Conservation (phyloP, 139 green algal species). For the Desmodesmus armatus region DNA sequence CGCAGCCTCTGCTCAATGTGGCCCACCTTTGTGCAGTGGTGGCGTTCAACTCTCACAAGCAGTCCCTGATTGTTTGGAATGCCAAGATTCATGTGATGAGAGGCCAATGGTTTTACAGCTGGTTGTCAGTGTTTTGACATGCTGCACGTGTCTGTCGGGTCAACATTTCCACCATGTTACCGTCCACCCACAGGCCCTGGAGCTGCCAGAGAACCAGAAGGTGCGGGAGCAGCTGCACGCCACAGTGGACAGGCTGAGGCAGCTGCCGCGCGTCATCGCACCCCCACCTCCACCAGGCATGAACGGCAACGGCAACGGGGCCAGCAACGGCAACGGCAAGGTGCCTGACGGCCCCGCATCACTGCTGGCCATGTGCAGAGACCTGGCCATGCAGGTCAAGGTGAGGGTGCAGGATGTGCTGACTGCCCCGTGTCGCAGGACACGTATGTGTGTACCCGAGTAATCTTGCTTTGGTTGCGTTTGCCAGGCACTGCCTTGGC, state of each 20-base stretch:
- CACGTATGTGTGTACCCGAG: too few relatives aligned
- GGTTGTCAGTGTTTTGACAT: too few relatives aligned
- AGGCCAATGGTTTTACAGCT: too few relatives aligned
- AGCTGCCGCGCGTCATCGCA: constrained; percentile 16
- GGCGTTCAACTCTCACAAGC: too few relatives aligned
- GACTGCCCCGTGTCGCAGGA: neutral
- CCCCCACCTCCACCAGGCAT: neutral
- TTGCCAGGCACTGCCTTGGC: too few relatives aligned
- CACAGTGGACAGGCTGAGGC: constrained; percentile 58
- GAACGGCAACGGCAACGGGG: constrained; percentile 33
- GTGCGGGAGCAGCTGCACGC: constrained; percentile 69
- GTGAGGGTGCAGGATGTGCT: constrained; percentile 2
- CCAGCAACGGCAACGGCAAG: constrained; percentile 15
- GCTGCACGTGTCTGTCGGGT: too few relatives aligned
- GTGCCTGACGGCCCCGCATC: constrained; percentile 22
- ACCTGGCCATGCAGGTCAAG: constrained; percentile 66
- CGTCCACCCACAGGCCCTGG: constrained; percentile 73
- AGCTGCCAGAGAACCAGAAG: constrained; percentile 69
- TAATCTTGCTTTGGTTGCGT: too few relatives aligned
- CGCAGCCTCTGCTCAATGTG: too few relatives aligned
- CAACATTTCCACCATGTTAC: too few relatives aligned
- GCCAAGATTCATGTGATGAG: too few relatives aligned
- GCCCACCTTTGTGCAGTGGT: too few relatives aligned
- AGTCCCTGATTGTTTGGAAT: too few relatives aligned
- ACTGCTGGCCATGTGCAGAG: constrained; percentile 65